Evolutionary conservation across 2,329 filamentous ascomycete species (phyloP), one percentile per base, ranked within the genome.

Genomic region (Sphaerulina populicola): DNA sequence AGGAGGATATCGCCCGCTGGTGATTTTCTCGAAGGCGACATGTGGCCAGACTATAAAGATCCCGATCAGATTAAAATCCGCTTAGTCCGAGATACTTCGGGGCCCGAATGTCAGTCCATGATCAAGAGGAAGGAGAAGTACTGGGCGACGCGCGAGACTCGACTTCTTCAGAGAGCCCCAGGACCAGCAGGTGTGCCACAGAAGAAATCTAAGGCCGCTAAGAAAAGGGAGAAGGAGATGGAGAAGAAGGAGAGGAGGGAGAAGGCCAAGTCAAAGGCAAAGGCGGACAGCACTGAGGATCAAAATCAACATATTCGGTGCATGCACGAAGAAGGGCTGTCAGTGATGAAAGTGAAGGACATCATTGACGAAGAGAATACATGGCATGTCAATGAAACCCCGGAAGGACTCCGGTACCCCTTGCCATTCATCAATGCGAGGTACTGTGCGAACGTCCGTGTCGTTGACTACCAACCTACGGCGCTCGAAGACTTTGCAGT

Each of bases 381-480:
- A 70, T 79, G 56, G 64, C 73, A 41, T 74, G 74, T 14, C 69
- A 68, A 29, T 69, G 76, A 1, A 68, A 74, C 6, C 69, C 55
- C 54, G 9, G 45, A 54, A 18, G 57, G 57, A 14, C 40, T 31
- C 9, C 44, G 46, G 21, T 61, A 58, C 23, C 15, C 39, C 15
- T 48, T 66, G 11, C 64, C 64, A 8, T 67, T 67, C 57, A 51
- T 64, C 51, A 88, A 90, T 62, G 71, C 77, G 51, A 85, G 81
- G 38, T 89, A 89, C 64, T 79, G 81, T 42, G 73, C 80, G 18
- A 74, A 77, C 31, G 82, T 87, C 33, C 83, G 87, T n/a, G 83
- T 94, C 1, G 77, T 94, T 33, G 87, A 95, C 69, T 96, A 86
- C 66, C 80, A 77, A 52, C 91, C 91, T 0, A 69, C 74, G 2